Evolutionary conservation across 2,329 filamentous ascomycete genomes (phyloP).

Genomic region (Alternaria novae-zelandiae): DNA sequence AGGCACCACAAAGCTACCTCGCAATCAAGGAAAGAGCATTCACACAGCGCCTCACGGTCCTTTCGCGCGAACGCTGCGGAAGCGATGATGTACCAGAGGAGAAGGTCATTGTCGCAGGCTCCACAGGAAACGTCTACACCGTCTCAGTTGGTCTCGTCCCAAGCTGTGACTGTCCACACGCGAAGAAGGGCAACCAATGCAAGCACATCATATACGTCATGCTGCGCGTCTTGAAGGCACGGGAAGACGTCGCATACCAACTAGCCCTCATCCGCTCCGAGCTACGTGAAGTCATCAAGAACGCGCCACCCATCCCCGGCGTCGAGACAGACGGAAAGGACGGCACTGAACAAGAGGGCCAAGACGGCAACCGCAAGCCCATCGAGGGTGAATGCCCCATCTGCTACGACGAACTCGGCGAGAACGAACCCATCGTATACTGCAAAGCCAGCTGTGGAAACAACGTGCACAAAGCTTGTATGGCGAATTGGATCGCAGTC

Average conservation of each 20-base stretch:
- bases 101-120: slow-evolving; percentile 63
- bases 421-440: slow-evolving; percentile 53
- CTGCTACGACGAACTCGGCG: slow-evolving; percentile 52
- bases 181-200: slow-evolving; percentile 64
- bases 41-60: slow-evolving; percentile 64
- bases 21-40: slow-evolving; percentile 57
- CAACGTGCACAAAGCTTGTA: slow-evolving; percentile 66
- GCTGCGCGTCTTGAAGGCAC: slow-evolving; percentile 63
- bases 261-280: slow-evolving; percentile 66
- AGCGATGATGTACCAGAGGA: slow-evolving; percentile 58
- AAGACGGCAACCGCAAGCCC: slow-evolving; percentile 61
- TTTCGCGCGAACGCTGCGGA: slow-evolving; percentile 56
- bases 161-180: slow-evolving; percentile 63
- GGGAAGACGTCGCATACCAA: slow-evolving; percentile 63
- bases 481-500: slow-evolving; percentile 58
- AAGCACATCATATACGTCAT: slow-evolving; percentile 70
- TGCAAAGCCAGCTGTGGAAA: slow-evolving; percentile 68
- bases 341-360: slow-evolving; percentile 21
- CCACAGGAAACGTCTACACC: slow-evolving; percentile 68
- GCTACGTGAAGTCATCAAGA: slow-evolving; percentile 61
- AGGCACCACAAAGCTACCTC: slow-evolving; percentile 55
- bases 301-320: slow-evolving; percentile 58
- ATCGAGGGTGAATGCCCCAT: slow-evolving; percentile 69
- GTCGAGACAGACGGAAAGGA: slow-evolving; percentile 43
- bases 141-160: slow-evolving; percentile 61